Base-by-base conservation (phyloP, 2,329 filamentous ascomycete genomes). In the Septoria linicola region DNA sequence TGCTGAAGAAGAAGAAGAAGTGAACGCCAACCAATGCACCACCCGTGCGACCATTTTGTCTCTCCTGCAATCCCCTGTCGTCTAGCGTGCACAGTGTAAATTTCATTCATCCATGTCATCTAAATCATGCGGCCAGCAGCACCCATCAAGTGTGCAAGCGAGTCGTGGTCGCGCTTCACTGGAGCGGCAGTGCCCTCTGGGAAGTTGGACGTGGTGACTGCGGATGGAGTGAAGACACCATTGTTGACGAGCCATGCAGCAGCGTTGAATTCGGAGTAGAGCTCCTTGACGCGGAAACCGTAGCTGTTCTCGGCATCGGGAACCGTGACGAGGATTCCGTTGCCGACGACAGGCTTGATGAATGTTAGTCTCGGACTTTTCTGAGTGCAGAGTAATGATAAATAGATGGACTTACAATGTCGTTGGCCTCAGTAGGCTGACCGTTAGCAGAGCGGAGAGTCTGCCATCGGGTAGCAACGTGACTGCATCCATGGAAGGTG, bases 181-280 rank as follows among this genome's bases (percentile, higher is more conserved):
- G 51, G 51, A 11, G 20, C 45, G 8, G 55, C 42, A 8, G 55
- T 54, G 19, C 51, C 51, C 23, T 51, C 41, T 6, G 51, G 51
- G 35, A 51, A 51, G 17, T 57, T 53, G 13, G 55, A 51, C 11
- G 57, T 59, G n/a, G 55, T 55, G 34, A 56, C 53, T 4, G 55
- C 45, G 1, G 56, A 55, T 20, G 60, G 59, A 8, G 50, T 61
- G 52, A 63, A 61, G 53, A 63, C 60, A 30, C 61, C 61, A 37
- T 58, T 58, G 53, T 63, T 62, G 44, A 63, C 57, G 41, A 66
- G 58, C 63, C 63, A 66, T 14, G 63, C 63, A 23, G 61, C 63
- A 17, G 60, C 58, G 56, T 66, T 66, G 56, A 66, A 63, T 32
- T 66, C 63, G 13, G 59, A 64, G 51, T 62, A 63, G 16, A 66